A percentile compares a stretch with the other conserved stretches of the same genome.
Evolutionary conservation across 169 alveolate species (phyloP).

Genomic region (Plasmodium sp.): DNA sequence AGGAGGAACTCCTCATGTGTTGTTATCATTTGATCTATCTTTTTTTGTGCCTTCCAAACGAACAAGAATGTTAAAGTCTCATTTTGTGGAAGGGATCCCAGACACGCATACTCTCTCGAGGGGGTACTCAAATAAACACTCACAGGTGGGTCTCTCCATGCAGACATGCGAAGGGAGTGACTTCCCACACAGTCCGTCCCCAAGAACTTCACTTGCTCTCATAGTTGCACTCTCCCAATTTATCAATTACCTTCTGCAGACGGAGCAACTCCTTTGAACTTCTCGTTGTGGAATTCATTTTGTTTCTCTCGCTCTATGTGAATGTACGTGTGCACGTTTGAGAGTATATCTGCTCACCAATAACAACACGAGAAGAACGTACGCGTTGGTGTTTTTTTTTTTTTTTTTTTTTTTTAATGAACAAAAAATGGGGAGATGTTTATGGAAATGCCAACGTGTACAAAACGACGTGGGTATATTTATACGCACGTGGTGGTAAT

Average conservation of each 20-base stretch:
- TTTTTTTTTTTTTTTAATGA: neutral
- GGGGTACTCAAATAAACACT: neutral
- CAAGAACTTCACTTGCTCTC: neutral
- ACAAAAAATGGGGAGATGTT: neutral
- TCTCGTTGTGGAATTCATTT: constrained; percentile 37
- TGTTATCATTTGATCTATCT: neutral
- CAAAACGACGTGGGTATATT: neutral
- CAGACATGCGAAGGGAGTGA: neutral
- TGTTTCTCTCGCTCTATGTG: neutral
- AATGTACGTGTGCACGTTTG: neutral
- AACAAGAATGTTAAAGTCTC: neutral
- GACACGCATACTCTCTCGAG: neutral
- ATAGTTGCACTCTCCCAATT: neutral
- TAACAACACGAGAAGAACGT: neutral
- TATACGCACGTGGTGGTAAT: neutral
- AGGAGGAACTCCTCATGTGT: neutral
- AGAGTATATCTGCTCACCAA: neutral
- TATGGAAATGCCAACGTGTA: neutral
- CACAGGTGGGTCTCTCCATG: neutral
- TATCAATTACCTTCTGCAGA: constrained; percentile 39
- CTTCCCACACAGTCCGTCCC: neutral
- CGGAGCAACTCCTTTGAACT: constrained; percentile 59
- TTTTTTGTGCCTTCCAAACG: neutral
- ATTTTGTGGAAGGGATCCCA: neutral
- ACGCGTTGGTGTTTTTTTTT: neutral